phyloP scores from a whole-genome alignment of 2,329 filamentous ascomycete species.

The Xylariaceae sp. region DNA sequence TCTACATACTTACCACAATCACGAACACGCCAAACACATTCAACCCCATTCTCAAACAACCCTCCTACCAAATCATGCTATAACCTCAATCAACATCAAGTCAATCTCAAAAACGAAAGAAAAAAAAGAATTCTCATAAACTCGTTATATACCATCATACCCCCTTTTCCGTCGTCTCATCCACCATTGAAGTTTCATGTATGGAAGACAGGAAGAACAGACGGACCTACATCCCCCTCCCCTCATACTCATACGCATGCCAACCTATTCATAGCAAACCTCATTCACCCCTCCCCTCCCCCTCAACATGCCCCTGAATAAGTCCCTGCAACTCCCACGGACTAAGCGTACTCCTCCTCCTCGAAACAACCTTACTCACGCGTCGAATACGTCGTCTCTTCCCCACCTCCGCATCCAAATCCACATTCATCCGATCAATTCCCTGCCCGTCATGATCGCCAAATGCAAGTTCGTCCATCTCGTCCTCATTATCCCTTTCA shows the following conservation, averaged over 20 bases:
- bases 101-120: neutral
- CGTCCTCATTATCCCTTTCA: neutral
- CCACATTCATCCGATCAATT: neutral
- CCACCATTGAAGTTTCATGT: too few relatives aligned
- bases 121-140: neutral
- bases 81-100: neutral
- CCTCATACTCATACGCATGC: too few relatives aligned
- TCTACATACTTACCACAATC: neutral
- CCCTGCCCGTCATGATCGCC: neutral
- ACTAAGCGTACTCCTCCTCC: too few relatives aligned
- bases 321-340: too few relatives aligned
- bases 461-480: conserved; percentile 10
- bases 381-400: conserved; percentile 22
- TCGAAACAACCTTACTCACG: too few relatives aligned
- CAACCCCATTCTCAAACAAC: too few relatives aligned
- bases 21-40: neutral
- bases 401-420: neutral
- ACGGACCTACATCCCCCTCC: too few relatives aligned
- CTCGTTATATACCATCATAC: neutral
- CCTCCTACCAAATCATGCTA: too few relatives aligned
- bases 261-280: too few relatives aligned
- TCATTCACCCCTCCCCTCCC: too few relatives aligned
- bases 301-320: too few relatives aligned
- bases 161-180: conserved; percentile 15
- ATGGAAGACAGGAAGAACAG: too few relatives aligned